These are phyloP conservation scores for Candida morakotiae DNA, from an alignment of 805 yeast species.

Conservation along the genomic window DNA sequence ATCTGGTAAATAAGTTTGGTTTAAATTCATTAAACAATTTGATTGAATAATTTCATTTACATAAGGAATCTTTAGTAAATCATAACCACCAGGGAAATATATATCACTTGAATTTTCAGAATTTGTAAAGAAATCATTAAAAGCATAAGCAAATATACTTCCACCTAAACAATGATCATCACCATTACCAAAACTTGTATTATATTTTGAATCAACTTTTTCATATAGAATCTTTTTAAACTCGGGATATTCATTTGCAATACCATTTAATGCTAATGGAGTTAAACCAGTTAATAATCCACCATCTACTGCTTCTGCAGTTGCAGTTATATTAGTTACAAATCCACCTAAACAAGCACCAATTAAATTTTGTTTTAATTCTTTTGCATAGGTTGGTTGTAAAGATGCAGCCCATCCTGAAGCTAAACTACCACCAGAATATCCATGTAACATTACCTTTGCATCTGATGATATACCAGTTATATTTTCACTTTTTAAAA, in stretches of 20 bases:
- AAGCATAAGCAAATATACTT: slow-evolving; percentile 7
- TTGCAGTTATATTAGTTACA: slow-evolving; percentile 29
- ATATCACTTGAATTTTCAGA: slow-evolving; percentile 3
- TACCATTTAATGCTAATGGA: slow-evolving; percentile 26
- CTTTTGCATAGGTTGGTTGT: slow-evolving; percentile 35
- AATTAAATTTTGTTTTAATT: slow-evolving; percentile 16
- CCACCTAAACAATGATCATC: slow-evolving; percentile 7
- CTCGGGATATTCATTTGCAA: slow-evolving; percentile 27
- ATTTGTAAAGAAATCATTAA: slow-evolving; percentile 13
- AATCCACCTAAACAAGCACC: slow-evolving; percentile 37
- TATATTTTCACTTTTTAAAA: slow-evolving; percentile 12
- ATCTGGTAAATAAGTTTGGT: slow-evolving; percentile 14
- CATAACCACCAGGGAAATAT: slow-evolving; percentile 13
- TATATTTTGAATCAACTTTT: not conserved
- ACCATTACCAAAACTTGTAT: slow-evolving; percentile 5
- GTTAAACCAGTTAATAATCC: slow-evolving; percentile 25
- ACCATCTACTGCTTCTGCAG: slow-evolving; percentile 21
- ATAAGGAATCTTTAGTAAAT: slow-evolving; percentile 11
- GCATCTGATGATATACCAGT: slow-evolving; percentile 19
- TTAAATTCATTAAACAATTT: slow-evolving; percentile 19
- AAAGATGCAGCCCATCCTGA: slow-evolving; percentile 35
- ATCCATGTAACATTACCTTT: slow-evolving; percentile 28
- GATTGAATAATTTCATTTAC: slow-evolving; percentile 13
- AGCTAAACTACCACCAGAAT: slow-evolving; percentile 38
- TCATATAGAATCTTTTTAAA: slow-evolving; percentile 6